phyloP scores from a whole-genome alignment of 306 rosid genomes.

The Prunus dulcis region DNA sequence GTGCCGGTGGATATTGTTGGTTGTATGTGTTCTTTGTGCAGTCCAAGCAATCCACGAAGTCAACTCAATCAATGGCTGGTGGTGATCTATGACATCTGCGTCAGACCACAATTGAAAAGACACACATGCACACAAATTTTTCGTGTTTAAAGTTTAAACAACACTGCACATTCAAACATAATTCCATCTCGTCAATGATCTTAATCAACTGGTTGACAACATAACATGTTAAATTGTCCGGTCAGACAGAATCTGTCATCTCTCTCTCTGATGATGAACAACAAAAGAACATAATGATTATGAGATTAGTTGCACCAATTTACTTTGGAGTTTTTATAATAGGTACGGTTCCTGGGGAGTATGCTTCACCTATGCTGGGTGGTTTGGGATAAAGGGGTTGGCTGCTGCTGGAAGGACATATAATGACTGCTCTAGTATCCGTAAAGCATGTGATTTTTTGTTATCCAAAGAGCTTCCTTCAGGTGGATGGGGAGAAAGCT shows the following conservation, averaged over 20 bases:
- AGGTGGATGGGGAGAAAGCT: slow-evolving; percentile 46
- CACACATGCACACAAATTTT: neutral
- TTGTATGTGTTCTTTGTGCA: neutral
- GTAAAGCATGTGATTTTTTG: slow-evolving; percentile 36
- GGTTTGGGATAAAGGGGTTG: slow-evolving; percentile 42
- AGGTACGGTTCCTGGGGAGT: slow-evolving; percentile 47
- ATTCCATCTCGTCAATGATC: neutral
- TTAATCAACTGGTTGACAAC: neutral
- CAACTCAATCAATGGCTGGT: neutral
- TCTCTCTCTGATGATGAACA: neutral
- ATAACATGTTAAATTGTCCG: neutral
- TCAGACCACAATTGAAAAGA: neutral
- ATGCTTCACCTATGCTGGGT: slow-evolving; percentile 44
- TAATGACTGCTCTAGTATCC: slow-evolving; percentile 21
- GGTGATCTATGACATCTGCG: neutral
- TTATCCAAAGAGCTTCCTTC: slow-evolving; percentile 36
- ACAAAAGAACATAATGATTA: neutral
- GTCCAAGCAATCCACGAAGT: neutral
- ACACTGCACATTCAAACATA: neutral
- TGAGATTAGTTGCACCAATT: neutral
- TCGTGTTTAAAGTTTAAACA: neutral
- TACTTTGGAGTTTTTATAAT: neutral
- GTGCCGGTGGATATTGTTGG: neutral
- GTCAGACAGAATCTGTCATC: neutral
- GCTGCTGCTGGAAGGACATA: slow-evolving; percentile 38